Evolutionary conservation across 148 eudicot species (phyloP).

Genomic region (Rhododendron vialii): DNA sequence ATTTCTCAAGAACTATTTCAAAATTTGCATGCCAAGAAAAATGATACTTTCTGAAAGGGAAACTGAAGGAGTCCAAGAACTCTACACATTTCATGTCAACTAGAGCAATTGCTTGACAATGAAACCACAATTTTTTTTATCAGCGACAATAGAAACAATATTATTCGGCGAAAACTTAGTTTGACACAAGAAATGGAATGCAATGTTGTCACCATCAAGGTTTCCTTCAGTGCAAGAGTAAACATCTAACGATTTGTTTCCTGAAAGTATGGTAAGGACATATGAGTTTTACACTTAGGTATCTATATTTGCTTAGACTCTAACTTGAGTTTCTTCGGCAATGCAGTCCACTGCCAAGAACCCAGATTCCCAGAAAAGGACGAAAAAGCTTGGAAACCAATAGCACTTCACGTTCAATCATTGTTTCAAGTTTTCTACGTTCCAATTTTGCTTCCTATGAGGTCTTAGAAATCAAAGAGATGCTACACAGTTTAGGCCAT

Average conservation of each 20-base stretch:
- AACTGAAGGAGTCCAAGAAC: background rate
- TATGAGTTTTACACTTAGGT: background rate
- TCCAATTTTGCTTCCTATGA: background rate
- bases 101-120: background rate
- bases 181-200: too few species aligned
- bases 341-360: background rate
- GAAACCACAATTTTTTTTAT: background rate
- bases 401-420: background rate
- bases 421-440: background rate
- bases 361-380: background rate
- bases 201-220: background rate
- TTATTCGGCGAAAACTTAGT: background rate
- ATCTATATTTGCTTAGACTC: background rate
- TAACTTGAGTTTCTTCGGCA: background rate
- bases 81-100: background rate
- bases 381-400: background rate
- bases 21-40: background rate
- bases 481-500: background rate
- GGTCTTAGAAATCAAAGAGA: background rate
- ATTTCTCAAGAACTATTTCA: background rate
- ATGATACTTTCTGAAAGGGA: background rate
- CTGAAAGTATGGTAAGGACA: background rate
- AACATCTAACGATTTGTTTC: background rate
- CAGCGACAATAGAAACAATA: background rate
- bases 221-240: background rate